Percentiles rank a stretch among this genome's conserved stretches.
These are phyloP conservation scores for Phytophthora ohioensis DNA, from an alignment of 352 stramenopile species.

Conservation along the genomic window DNA sequence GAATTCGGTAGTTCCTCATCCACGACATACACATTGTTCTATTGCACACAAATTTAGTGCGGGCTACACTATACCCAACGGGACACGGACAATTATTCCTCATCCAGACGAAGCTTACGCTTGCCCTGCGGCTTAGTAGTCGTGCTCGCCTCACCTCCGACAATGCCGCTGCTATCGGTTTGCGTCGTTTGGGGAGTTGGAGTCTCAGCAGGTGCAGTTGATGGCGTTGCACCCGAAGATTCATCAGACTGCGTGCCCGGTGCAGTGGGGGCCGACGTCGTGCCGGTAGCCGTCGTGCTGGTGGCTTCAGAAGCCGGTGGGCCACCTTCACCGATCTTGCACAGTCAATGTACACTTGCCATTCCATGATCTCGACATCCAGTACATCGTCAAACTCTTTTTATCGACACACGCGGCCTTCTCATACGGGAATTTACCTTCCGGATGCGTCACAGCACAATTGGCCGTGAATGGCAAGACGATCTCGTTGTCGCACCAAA, in stretches of 20 bases:
- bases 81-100: background rate
- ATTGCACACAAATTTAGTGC: background rate
- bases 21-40: background rate
- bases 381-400: conserved; percentile 48
- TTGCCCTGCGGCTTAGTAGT: conserved; percentile 12
- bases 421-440: conserved; percentile 40
- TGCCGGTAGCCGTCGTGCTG: background rate
- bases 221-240: background rate
- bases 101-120: conserved; percentile 3
- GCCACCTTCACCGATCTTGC: conserved; percentile 31
- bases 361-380: conserved; percentile 40
- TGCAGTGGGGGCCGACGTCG: background rate
- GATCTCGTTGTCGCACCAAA: conserved; percentile 56
- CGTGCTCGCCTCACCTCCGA: conserved; percentile 6
- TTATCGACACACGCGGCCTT: conserved; percentile 43
- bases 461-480: conserved; percentile 47
- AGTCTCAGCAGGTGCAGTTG: background rate
- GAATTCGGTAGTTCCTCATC: no score
- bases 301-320: conserved; percentile 3
- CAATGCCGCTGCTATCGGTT: no score
- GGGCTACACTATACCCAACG: background rate
- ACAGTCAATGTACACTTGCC: conserved; percentile 36
- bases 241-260: background rate
- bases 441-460: conserved; percentile 42
- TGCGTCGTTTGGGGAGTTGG: background rate